These are phyloP conservation scores for Aspergillus chevalieri DNA, from an alignment of 2,329 filamentous ascomycete genomes.

Conservation along the genomic window DNA sequence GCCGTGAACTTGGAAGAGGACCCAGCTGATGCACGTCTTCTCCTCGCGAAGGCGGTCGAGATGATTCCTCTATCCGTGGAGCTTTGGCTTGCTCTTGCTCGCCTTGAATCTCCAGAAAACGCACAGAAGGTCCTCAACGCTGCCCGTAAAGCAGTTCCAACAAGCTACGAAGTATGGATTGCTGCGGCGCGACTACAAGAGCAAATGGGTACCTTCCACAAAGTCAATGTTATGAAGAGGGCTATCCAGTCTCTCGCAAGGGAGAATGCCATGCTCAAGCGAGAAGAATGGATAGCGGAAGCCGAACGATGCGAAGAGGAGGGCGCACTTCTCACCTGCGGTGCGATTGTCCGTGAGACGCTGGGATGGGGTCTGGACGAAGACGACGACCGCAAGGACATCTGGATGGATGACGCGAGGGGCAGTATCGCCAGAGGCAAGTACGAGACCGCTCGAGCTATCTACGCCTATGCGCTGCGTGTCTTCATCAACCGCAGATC, in stretches of 20 bases:
- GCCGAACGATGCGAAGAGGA: constrained; percentile 94
- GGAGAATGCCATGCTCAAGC: constrained; percentile 91
- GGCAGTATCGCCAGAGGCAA: constrained; percentile 71
- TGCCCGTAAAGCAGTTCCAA: constrained; percentile 87
- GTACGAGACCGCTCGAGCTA: constrained; percentile 86
- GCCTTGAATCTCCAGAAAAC: constrained; percentile 81
- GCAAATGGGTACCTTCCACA: constrained; percentile 75
- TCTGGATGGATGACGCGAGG: constrained; percentile 91
- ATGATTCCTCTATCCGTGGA: constrained; percentile 91
- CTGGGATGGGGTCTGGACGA: constrained; percentile 90
- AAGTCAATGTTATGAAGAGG: constrained; percentile 90
- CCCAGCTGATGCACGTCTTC: constrained; percentile 73
- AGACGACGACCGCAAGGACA: constrained; percentile 91
- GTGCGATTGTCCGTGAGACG: constrained; percentile 84
- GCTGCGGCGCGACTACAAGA: constrained; percentile 83
- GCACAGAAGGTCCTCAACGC: constrained; percentile 93
- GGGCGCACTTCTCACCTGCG: constrained; percentile 77
- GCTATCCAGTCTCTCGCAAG: constrained; percentile 81
- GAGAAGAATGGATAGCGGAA: constrained; percentile 93
- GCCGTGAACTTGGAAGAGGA: constrained; percentile 93
- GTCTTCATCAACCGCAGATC: constrained; percentile 84
- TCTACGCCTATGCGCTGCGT: constrained; percentile 83
- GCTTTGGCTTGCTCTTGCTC: constrained; percentile 87
- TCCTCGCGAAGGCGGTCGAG: constrained; percentile 91
- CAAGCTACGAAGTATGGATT: constrained; percentile 94